These are phyloP conservation scores for Aulographum hederae DNA, from an alignment of 2,329 filamentous ascomycete genomes.

Conservation along the genomic window DNA sequence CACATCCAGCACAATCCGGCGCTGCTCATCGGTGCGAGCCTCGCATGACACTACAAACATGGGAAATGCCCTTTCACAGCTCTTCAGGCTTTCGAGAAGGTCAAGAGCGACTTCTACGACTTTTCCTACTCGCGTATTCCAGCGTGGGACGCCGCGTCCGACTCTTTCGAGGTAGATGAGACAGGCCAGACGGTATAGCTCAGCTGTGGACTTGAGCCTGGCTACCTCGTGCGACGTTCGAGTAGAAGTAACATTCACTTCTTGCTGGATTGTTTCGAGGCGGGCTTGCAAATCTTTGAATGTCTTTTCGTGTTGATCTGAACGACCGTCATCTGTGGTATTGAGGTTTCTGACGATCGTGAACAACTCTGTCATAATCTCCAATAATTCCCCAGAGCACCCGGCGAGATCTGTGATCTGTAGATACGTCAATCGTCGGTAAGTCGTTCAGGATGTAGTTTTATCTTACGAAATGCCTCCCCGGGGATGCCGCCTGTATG, in stretches of 20 bases:
- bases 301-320: neutral
- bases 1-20: conserved; percentile 6
- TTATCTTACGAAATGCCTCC: neutral
- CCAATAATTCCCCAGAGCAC: conserved; percentile 1
- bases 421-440: neutral
- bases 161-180: conserved; percentile 8
- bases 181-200: conserved; percentile 7
- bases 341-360: neutral
- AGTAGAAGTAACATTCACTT: conserved; percentile 1
- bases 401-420: conserved; percentile 1
- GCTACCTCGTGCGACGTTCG: neutral
- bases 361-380: neutral
- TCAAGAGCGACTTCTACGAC: conserved; percentile 5
- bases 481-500: conserved; percentile 1
- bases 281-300: conserved; percentile 2
- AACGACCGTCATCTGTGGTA: neutral
- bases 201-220: conserved; percentile 3
- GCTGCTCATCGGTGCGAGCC: conserved; percentile 10
- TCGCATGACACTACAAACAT: conserved; percentile 13
- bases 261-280: conserved; percentile 6
- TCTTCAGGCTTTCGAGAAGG: conserved; percentile 8
- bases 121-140: conserved; percentile 1
- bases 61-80: conserved; percentile 10
- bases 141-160: neutral
- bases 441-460: neutral